These are phyloP conservation scores for Fusarium siculi DNA, from an alignment of 2,329 filamentous ascomycete genomes.

Conservation along the genomic window DNA sequence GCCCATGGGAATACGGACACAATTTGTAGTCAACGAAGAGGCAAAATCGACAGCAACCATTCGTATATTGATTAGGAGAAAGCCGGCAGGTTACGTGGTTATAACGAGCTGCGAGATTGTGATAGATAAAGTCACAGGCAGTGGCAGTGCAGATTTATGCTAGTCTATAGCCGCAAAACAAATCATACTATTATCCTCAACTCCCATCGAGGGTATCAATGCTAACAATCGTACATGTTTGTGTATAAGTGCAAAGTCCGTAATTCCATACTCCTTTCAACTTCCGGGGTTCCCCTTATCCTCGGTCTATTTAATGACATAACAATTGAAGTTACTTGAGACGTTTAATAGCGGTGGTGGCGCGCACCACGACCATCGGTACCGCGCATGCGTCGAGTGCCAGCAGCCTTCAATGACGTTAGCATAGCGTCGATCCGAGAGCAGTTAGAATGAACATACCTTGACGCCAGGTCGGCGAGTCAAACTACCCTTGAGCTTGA, in stretches of 20 bases:
- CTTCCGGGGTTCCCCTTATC: slow-evolving; percentile 10
- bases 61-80: background rate
- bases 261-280: background rate
- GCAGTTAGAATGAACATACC: slow-evolving; percentile 54
- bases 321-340: background rate
- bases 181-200: slow-evolving; percentile 27
- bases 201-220: slow-evolving; percentile 29
- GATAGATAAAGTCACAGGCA: slow-evolving; percentile 28
- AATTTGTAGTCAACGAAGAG: background rate
- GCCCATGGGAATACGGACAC: too few relatives aligned
- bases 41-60: background rate
- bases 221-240: slow-evolving; percentile 37
- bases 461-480: slow-evolving; percentile 77
- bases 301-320: background rate
- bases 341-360: slow-evolving; percentile 42
- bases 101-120: slow-evolving; percentile 19
- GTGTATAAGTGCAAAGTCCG: background rate
- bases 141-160: background rate
- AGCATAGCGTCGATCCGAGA: slow-evolving; percentile 4
- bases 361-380: slow-evolving; percentile 74
- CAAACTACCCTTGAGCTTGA: slow-evolving; percentile 77
- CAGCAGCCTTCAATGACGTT: slow-evolving; percentile 67
- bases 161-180: slow-evolving; percentile 20
- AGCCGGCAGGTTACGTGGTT: background rate
- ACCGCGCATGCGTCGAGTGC: slow-evolving; percentile 77